Evolutionary conservation across 2,329 filamentous ascomycete species (phyloP).

Genomic region (Orbilia oligospora): DNA sequence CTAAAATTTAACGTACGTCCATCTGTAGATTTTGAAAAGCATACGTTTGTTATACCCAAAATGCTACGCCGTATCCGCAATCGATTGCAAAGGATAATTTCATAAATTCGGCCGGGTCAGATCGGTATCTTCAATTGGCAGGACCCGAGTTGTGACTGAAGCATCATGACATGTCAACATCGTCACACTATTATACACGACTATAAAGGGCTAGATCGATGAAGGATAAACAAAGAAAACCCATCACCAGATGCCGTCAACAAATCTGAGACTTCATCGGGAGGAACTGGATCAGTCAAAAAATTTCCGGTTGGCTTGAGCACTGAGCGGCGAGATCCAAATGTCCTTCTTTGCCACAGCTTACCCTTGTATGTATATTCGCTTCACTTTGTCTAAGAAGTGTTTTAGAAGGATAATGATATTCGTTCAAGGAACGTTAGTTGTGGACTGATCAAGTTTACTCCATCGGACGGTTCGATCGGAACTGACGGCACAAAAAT

Average conservation of each 20-base stretch:
- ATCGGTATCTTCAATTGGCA: constrained; percentile 9
- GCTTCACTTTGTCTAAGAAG: constrained; percentile 10
- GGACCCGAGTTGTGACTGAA: background rate
- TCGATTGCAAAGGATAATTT: background rate
- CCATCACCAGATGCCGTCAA: background rate
- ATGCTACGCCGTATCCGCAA: background rate
- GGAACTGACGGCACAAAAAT: constrained; percentile 17
- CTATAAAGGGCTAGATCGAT: background rate
- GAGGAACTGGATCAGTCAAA: constrained; percentile 18
- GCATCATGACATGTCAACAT: background rate
- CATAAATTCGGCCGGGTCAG: background rate
- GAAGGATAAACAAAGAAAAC: background rate
- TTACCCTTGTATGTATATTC: constrained; percentile 33
- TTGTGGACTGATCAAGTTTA: constrained; percentile 17
- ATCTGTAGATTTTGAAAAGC: background rate
- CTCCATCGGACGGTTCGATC: background rate
- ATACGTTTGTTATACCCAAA: background rate
- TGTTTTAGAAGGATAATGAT: background rate
- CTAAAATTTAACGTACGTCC: background rate
- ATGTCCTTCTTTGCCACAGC: constrained; percentile 24
- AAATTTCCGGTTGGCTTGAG: constrained; percentile 17
- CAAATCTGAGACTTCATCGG: constrained; percentile 5
- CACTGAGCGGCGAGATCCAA: constrained; percentile 25
- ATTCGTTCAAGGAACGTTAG: background rate
- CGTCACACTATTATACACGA: background rate